Base-by-base conservation (phyloP, 192 early-diverging fungal species). In the Neocallimastix lanati region DNA sequence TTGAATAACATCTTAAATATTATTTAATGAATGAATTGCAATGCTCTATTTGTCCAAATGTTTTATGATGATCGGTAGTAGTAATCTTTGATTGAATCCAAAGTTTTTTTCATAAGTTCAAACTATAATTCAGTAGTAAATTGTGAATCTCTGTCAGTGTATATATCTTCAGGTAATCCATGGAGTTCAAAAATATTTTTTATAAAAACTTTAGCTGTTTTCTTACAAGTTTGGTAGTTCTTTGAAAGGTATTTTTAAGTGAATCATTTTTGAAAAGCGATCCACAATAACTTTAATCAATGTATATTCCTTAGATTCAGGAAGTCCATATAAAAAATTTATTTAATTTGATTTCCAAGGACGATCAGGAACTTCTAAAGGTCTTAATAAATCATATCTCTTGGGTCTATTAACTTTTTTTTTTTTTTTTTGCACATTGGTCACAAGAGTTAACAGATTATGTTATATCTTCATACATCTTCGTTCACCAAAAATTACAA, bases 321-420 rank as follows among this genome's bases (percentile, higher is more conserved):
- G 84, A 13, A 88, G 79, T 14, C 78, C 78, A 13, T 76, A 78
- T 28, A 88, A 85, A 38, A 88, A 89, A 77, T 88, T 87, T 76
- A 88, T 85, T 9, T 80, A 82, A 76, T 88, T 88, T 0, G 87
- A 86, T 13, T 79, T 13, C 87, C 87, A 88, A 1, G 82, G 85
- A 6, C 28, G 11, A 11, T 28, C 76, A 0, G 87, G 78, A 27
- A 88, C 80, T 6, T 81, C 76, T 14, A 87, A 40, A 1, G 87
- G 79, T 58, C 80, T 28, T 4, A 87, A 80, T 2, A 79, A 76
- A 12, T 84, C 86, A 76, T 86, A 82, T 2, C 85, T 85, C 29
- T 67, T 76, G 35, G 84, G 84, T 7, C 78, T 38, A 28, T 37
- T 78, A 0, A 81, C 36, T 78, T 88, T 88, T 79, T 76, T n/a